Conservation (phyloP, 2,329 filamentous ascomycete genomes). For the Fusarium acutatum region DNA sequence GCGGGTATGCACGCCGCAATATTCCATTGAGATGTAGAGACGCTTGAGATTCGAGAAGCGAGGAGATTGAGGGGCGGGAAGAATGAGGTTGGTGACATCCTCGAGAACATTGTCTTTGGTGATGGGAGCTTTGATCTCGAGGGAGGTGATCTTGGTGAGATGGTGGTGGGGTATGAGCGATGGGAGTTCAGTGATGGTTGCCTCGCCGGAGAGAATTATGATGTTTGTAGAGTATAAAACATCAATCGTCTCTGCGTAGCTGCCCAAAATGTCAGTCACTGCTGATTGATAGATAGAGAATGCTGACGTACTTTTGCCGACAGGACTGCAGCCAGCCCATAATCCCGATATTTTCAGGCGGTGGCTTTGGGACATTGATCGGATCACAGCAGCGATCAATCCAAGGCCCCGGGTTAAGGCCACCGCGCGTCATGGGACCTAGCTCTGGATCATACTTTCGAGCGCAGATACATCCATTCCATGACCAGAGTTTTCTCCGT, state of each 20-base stretch:
- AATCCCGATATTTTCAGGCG: background rate
- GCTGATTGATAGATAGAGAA: accelerated
- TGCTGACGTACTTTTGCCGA: background rate
- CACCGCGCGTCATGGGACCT: background rate
- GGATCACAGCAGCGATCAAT: background rate
- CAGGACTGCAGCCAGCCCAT: background rate
- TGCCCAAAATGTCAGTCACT: background rate
- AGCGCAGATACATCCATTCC: background rate
- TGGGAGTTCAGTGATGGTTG: background rate
- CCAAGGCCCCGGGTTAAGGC: background rate
- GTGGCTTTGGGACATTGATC: background rate
- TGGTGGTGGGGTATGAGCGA: background rate
- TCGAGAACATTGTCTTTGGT: background rate
- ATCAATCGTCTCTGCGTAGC: slow-evolving; percentile 10
- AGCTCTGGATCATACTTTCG: background rate
- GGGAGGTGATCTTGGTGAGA: background rate
- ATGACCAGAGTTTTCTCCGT: background rate
- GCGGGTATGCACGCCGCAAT: accelerated
- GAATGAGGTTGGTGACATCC: background rate
- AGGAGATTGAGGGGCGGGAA: too few species aligned
- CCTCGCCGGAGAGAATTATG: background rate
- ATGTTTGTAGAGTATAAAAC: background rate
- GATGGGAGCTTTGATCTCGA: background rate
- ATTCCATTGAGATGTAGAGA: background rate
- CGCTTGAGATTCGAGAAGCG: background rate